These are phyloP conservation scores for Zea mays DNA, from an alignment of 176 grass and related monocot genomes.

Conservation along the genomic window Zm-B73-REFERENCE-NAM-5.0 NC_050103.1:159330001-159330500, in stretches of 20 bases:
- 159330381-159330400: background rate
- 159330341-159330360: background rate
- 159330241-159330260: no score
- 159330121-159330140: no score
- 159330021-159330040: slow-evolving; percentile 32
- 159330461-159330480: background rate
- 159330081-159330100: slow-evolving; percentile 10
- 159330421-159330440: background rate
- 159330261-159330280: no score
- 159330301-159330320: no score
- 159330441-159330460: background rate
- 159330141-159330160: no score
- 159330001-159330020: slow-evolving; percentile 7
- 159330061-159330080: slow-evolving; percentile 14
- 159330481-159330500: background rate
- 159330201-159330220: no score
- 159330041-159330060: slow-evolving; percentile 26
- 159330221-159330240: no score
- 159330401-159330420: background rate
- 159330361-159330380: background rate
- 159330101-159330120: background rate
- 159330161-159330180: no score
- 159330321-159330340: no score
- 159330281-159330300: no score
- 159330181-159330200: no score